Base-by-base conservation (phyloP, 768 basidiomycete species). In the Suillus alpinus region DNA sequence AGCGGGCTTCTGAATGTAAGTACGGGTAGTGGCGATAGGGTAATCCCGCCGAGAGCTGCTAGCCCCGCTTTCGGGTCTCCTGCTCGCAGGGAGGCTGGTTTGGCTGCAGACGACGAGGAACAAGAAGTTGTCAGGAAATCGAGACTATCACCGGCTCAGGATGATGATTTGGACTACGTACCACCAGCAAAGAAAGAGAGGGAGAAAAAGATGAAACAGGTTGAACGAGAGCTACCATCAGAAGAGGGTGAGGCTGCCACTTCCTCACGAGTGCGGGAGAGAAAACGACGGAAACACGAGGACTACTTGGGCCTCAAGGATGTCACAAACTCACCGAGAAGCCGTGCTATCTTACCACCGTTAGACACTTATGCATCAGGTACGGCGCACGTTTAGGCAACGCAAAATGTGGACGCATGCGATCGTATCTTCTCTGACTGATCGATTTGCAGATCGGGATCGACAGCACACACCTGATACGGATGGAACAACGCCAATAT, bases 11-110 rank as follows among this genome's bases (percentile, higher is more conserved):
- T 92, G 56, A 80, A 75, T 60, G 72, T 81, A 67, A 64, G 74
- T 63, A 67, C 69, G 60, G 37, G 69, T 64, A 56, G 72, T 59
- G 70, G 71, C 32, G 78, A 78, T 14, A 68, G 75, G 16, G 65
- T 79, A 26, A 68, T 80, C 26, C 77, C 78, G 18, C 85, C 81
- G 9, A 80, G 87, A 59, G 82, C 86, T 29, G 78, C 84, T 1
- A 90, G 88, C 64, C 89, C 88, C 3, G 86, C 86, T 1, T 85
- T 87, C 64, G 88, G 86, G 6, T 87, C 85, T 2, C 86, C 87
- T 34, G 66, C 78, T 23, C 80, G 84, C 49, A 73, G 81, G 64
- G 80, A 81, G 59, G 84, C 85, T 13, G 85, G 80, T 0, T 68
- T 83, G 10, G 85, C 82, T 5, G 84, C 83, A 60, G 78, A 80